phyloP scores from a whole-genome alignment of 73 alveolate genomes.

The Paraurostyla sp. region DNA sequence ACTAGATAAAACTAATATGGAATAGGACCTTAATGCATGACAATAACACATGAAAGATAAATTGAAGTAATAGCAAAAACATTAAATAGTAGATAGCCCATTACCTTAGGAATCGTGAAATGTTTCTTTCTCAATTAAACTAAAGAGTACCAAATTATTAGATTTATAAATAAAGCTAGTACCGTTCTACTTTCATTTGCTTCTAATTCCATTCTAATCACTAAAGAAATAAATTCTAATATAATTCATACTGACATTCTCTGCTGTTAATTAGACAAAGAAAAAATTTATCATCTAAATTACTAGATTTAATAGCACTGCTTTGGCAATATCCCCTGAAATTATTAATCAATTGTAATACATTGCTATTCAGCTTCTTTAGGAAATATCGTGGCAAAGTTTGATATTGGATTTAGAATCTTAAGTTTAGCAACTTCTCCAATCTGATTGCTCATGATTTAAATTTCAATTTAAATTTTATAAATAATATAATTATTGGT shows the following conservation, averaged over 20 bases:
- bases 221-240: neutral
- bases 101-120: neutral
- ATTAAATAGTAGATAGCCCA: neutral
- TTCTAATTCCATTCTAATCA: slow-evolving; percentile 7
- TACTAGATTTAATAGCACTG: neutral
- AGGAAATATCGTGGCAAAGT: neutral
- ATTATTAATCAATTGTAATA: neutral
- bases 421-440: neutral
- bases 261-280: neutral
- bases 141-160: neutral
- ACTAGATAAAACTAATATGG: neutral
- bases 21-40: neutral
- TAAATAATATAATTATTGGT: too few species aligned
- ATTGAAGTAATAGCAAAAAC: neutral
- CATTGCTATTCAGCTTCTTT: neutral
- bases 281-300: neutral
- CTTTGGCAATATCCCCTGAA: neutral
- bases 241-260: neutral
- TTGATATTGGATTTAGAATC: neutral
- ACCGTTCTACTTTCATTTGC: neutral
- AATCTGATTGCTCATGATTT: neutral
- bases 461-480: neutral
- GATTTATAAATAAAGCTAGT: neutral
- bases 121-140: neutral
- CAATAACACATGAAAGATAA: neutral